phyloP scores from a whole-genome alignment of 352 stramenopile species.

The Aphanomyces euteiches region DNA sequence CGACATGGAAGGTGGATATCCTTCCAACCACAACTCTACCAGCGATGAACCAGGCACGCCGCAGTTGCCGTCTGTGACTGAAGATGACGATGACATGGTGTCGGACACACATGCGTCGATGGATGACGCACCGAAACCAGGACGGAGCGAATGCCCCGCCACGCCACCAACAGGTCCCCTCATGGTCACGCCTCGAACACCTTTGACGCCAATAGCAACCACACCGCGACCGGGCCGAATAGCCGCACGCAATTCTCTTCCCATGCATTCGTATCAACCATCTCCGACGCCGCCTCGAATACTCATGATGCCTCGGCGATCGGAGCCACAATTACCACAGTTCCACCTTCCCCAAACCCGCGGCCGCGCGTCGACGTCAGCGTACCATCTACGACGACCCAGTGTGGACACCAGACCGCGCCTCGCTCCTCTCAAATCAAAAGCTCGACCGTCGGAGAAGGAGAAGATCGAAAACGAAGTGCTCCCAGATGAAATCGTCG shows the following conservation, averaged over 20 bases:
- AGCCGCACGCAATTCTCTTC: not conserved
- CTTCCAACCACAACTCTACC: no score
- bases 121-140: not conserved
- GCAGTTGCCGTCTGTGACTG: no score
- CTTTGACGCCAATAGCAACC: not conserved
- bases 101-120: no score
- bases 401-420: conserved; percentile 17
- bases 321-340: conserved; percentile 21
- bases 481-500: conserved; percentile 16
- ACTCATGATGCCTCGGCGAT: conserved; percentile 28
- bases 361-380: conserved; percentile 15
- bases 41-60: no score
- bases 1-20: no score
- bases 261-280: not conserved
- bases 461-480: conserved; percentile 19
- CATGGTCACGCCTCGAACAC: not conserved
- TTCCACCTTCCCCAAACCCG: not conserved
- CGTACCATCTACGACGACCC: conserved; percentile 10
- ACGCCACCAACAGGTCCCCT: not conserved
- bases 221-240: not conserved
- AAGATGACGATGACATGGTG: no score
- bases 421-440: conserved; percentile 23
- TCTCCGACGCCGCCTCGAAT: conserved; percentile 2
- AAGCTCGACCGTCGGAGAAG: conserved; percentile 19
- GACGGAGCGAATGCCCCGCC: not conserved